phyloP scores from a whole-genome alignment of 768 basidiomycete species.

The Pisolithus marmoratus region DNA sequence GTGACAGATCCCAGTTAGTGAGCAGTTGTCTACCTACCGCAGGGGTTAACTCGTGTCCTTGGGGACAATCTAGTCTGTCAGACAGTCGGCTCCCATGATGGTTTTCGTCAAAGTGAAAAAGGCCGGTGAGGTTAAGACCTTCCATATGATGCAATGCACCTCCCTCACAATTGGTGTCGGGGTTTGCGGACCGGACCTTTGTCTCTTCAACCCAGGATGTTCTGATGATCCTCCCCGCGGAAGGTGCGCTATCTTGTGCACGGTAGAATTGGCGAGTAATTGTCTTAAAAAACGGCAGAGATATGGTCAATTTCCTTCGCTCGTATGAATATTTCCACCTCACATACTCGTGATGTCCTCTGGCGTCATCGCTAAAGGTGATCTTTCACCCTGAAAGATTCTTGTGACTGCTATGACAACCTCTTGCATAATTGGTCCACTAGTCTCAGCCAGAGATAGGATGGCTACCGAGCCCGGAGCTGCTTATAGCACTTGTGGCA shows the following conservation, averaged over 20 bases:
- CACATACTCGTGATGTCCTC: slow-evolving; percentile 24
- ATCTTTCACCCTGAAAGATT: neutral
- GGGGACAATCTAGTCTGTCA: slow-evolving; percentile 6
- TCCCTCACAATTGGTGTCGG: slow-evolving; percentile 38
- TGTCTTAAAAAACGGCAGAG: slow-evolving; percentile 54
- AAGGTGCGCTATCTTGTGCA: slow-evolving; percentile 78
- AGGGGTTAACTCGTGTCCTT: neutral
- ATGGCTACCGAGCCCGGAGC: slow-evolving; percentile 92
- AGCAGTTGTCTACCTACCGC: slow-evolving; percentile 12
- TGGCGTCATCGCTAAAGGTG: slow-evolving; percentile 69
- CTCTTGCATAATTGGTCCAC: slow-evolving; percentile 53
- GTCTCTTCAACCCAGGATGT: slow-evolving; percentile 5
- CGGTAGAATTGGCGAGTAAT: slow-evolving; percentile 78
- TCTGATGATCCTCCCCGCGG: slow-evolving; percentile 4
- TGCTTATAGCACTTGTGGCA: slow-evolving; percentile 77
- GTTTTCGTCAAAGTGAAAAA: slow-evolving; percentile 89
- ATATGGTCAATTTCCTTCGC: slow-evolving; percentile 51
- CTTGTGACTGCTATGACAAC: neutral
- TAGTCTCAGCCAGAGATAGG: slow-evolving; percentile 76
- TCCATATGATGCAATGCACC: neutral
- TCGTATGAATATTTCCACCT: neutral
- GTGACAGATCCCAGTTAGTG: slow-evolving; percentile 73
- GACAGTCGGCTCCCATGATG: slow-evolving; percentile 62
- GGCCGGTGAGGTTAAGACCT: slow-evolving; percentile 53
- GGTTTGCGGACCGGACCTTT: slow-evolving; percentile 78